Conservation (phyloP, 495 filamentous ascomycete genomes). For the Astrothelium macrocarpum region DNA sequence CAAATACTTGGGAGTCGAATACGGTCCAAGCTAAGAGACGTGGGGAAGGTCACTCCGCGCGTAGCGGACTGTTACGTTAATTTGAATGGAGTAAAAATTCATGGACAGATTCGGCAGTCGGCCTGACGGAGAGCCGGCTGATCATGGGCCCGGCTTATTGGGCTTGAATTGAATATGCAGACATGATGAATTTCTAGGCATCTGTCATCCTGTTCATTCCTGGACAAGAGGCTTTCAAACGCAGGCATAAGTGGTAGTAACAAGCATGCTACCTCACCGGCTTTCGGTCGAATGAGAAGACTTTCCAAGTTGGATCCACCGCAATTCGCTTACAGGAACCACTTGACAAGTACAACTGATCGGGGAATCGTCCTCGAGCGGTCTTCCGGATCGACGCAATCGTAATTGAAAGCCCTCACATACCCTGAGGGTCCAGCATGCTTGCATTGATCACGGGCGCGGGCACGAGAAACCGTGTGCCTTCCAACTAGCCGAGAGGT, state of each 20-base stretch:
- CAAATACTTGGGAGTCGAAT: background rate
- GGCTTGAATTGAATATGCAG: background rate
- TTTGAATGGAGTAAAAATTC: constrained; percentile 1
- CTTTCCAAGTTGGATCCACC: background rate
- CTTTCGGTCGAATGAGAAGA: background rate
- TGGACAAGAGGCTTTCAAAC: background rate
- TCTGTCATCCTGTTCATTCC: background rate
- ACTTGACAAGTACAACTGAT: background rate
- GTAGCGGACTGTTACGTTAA: background rate
- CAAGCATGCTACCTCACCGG: background rate
- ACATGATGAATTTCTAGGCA: background rate
- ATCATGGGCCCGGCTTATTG: background rate
- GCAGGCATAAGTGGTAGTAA: background rate
- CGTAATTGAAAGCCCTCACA: background rate
- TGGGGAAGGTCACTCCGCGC: background rate
- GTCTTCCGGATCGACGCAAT: constrained; percentile 2
- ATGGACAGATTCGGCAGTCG: constrained; percentile 3
- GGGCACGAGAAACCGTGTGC: background rate
- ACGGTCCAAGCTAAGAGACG: constrained; percentile 2
- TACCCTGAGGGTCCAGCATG: background rate
- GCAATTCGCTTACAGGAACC: background rate
- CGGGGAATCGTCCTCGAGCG: background rate
- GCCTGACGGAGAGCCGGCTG: background rate
- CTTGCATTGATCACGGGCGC: background rate
- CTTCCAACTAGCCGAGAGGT: background rate